Conservation (phyloP, 345 rosid genomes). For the Dipteronia dyeriana region DNA sequence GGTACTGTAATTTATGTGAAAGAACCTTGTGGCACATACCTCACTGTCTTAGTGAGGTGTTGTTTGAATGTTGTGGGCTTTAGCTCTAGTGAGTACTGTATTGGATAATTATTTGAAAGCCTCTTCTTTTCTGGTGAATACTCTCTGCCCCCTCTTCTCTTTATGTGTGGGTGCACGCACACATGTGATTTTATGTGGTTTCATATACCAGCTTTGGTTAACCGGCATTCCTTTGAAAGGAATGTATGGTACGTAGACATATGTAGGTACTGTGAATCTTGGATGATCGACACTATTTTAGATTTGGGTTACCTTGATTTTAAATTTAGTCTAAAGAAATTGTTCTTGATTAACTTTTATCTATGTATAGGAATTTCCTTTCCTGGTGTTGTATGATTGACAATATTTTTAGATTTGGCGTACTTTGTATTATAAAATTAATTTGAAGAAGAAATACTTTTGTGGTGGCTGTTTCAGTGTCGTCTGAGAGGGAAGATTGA, state of each 20-base stretch:
- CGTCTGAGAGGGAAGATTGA: constrained; percentile 96
- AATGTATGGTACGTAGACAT: neutral
- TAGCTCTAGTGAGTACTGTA: too few relatives aligned
- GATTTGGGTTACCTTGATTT: neutral
- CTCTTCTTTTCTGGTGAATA: neutral
- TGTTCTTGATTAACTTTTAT: neutral
- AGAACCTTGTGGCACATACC: neutral
- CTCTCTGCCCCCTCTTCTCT: neutral
- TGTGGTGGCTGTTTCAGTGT: constrained; percentile 49
- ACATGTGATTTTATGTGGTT: neutral
- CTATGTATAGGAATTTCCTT: too few relatives aligned
- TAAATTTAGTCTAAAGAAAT: too few relatives aligned
- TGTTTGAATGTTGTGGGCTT: neutral
- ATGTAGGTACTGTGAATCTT: neutral
- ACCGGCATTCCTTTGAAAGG: neutral
- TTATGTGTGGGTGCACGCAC: neutral
- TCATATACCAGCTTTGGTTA: neutral
- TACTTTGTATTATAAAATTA: neutral
- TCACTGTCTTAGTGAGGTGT: neutral
- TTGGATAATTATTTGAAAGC: neutral
- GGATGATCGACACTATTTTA: neutral
- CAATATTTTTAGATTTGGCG: neutral
- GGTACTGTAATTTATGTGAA: neutral
- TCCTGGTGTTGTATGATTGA: too few relatives aligned
- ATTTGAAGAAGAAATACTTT: neutral